Conservation (phyloP, 768 basidiomycete species). For the Chlorophyllum brunneum region DNA sequence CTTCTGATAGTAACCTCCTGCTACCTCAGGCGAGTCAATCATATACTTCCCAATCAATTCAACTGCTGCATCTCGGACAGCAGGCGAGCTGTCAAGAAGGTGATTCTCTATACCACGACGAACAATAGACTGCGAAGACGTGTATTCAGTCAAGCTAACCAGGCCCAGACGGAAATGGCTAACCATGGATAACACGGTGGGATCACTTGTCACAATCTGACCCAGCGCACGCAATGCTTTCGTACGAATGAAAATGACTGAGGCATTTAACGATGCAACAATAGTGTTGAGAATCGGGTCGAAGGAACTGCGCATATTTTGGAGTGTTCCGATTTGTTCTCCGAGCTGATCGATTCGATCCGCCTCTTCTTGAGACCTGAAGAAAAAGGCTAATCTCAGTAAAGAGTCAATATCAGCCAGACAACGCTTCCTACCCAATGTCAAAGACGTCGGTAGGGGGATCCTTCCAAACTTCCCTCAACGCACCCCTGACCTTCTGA, state of each 20-base stretch:
- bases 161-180: conserved; percentile 20
- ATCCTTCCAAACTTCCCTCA: conserved; percentile 75
- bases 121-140: conserved; percentile 58
- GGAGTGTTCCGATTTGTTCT: conserved; percentile 74
- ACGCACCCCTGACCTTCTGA: conserved; percentile 52
- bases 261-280: conserved; percentile 74
- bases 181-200: conserved; percentile 74
- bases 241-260: conserved; percentile 88
- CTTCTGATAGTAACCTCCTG: conserved; percentile 81
- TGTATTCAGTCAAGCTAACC: background rate
- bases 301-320: conserved; percentile 75
- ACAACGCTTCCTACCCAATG: conserved; percentile 51
- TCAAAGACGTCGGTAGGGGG: conserved; percentile 73
- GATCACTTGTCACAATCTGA: conserved; percentile 86
- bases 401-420: background rate
- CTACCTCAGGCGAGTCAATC: conserved; percentile 84
- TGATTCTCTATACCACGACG: conserved; percentile 86
- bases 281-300: conserved; percentile 80
- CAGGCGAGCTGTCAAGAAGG: conserved; percentile 86
- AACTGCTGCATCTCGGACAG: conserved; percentile 94
- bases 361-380: conserved; percentile 69
- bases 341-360: conserved; percentile 63
- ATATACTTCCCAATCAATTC: conserved; percentile 98
- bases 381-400: background rate
- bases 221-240: conserved; percentile 91